phyloP scores from a whole-genome alignment of 1,284 basidiomycete genomes.

The Hymenochaete sp. region DNA sequence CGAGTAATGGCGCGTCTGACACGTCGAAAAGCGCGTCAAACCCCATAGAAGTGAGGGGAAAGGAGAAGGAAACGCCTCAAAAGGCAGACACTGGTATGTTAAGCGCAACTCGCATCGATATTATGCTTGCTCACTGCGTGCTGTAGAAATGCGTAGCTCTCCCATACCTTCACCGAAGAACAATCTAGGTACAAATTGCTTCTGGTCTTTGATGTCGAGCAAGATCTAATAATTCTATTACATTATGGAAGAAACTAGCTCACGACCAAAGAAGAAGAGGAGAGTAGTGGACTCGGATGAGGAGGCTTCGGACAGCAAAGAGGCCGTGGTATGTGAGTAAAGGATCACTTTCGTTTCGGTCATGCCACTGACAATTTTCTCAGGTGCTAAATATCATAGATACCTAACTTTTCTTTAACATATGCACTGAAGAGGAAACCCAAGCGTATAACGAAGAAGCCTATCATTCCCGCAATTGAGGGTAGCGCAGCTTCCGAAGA shows the following conservation, averaged over 20 bases:
- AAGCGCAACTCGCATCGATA: too few relatives aligned
- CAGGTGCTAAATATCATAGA: not conserved
- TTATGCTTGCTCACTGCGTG: too few relatives aligned
- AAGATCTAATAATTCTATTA: conserved; percentile 19
- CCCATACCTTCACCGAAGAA: not conserved
- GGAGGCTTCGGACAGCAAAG: conserved; percentile 32
- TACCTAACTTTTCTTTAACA: not conserved
- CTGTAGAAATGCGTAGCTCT: conserved; percentile 1
- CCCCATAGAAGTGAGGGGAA: conserved; percentile 4
- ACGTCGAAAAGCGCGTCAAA: conserved; percentile 23
- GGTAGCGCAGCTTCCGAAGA: conserved; percentile 16
- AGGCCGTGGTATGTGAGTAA: conserved; percentile 9
- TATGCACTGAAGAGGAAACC: not conserved
- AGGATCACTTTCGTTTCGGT: not conserved
- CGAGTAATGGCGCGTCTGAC: conserved; percentile 22
- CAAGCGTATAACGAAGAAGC: not conserved
- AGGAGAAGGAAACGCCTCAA: conserved; percentile 24
- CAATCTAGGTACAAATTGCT: too few relatives aligned
- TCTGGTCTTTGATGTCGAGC: too few relatives aligned
- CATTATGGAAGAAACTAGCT: conserved; percentile 15
- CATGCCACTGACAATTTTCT: not conserved
- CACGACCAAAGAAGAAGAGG: conserved; percentile 42
- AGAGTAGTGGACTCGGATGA: conserved; percentile 61
- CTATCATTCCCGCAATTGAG: too few relatives aligned
- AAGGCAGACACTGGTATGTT: not conserved